These are phyloP conservation scores for Platanthera zijinensis DNA, from an alignment of 106 monocot genomes.

Conservation along the genomic window DNA sequence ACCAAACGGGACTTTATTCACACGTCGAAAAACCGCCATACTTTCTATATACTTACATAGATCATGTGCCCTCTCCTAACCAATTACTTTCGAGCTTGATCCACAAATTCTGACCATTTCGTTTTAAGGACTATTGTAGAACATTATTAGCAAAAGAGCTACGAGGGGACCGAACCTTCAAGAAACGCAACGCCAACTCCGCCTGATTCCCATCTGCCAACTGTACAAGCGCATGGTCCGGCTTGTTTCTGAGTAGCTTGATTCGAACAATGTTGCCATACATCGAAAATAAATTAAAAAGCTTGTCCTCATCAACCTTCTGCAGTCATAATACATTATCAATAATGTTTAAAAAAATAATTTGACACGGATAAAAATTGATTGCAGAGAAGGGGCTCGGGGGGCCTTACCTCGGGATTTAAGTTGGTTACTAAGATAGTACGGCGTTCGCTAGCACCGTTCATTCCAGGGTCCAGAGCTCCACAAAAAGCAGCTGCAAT, in stretches of 20 bases:
- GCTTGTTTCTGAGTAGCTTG: conserved; percentile 50
- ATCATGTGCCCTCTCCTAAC: no score
- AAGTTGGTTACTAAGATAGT: conserved; percentile 80
- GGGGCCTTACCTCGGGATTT: conserved; percentile 60
- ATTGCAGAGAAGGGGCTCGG: background rate
- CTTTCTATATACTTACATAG: no score
- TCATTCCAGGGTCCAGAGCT: conserved; percentile 69
- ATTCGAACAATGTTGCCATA: conserved; percentile 60
- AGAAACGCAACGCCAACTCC: conserved; percentile 52
- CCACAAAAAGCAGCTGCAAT: conserved; percentile 61
- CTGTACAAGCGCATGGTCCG: conserved; percentile 63
- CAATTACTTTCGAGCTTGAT: no score
- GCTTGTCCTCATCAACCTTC: conserved; percentile 54
- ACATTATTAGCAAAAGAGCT: background rate
- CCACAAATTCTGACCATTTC: no score
- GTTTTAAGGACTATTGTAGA: background rate
- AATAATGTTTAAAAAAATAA: background rate
- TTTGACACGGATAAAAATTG: background rate
- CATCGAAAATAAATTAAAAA: conserved; percentile 54
- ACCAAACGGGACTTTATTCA: no score
- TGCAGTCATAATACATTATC: conserved; percentile 6
- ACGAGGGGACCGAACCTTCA: conserved; percentile 25
- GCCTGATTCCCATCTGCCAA: conserved; percentile 64
- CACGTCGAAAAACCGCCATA: no score
- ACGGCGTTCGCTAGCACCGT: conserved; percentile 68